A percentile compares a stretch with the other conserved stretches of the same genome.
These are phyloP conservation scores for Didymella keratinophila DNA, from an alignment of 2,329 filamentous ascomycete genomes.

Conservation along the genomic window DNA sequence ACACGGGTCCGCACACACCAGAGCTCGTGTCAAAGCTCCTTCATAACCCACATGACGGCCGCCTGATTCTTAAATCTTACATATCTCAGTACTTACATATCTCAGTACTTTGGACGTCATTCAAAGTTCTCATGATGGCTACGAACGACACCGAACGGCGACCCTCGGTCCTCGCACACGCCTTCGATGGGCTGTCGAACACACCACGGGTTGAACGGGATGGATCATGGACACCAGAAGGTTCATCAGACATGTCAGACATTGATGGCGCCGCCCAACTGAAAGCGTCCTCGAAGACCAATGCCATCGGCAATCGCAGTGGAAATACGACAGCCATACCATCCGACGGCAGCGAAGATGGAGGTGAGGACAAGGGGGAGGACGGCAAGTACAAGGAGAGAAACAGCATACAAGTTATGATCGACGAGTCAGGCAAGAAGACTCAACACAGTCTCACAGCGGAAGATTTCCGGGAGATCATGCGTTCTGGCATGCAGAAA, in stretches of 20 bases:
- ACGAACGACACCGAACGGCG: constrained; percentile 13
- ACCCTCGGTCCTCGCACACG: constrained; percentile 37
- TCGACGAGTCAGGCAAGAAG: constrained; percentile 57
- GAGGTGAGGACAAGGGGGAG: constrained; percentile 10
- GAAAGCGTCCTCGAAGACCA: constrained; percentile 47
- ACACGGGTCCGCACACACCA: constrained; percentile 21
- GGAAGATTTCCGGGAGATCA: constrained; percentile 59
- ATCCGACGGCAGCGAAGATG: constrained; percentile 35
- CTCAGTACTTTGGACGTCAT: neutral
- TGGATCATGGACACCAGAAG: constrained; percentile 41
- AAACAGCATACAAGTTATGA: constrained; percentile 56
- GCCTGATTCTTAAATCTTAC: constrained; percentile 1
- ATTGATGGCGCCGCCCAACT: constrained; percentile 54
- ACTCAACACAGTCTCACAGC: constrained; percentile 59
- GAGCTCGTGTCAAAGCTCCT: constrained; percentile 24
- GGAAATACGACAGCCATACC: constrained; percentile 36
- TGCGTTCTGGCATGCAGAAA: constrained; percentile 54
- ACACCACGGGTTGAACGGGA: constrained; percentile 27
- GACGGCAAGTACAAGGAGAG: constrained; percentile 30
- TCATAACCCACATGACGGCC: constrained; percentile 18
- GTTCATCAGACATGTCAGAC: constrained; percentile 39
- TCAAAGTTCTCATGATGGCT: constrained; percentile 14
- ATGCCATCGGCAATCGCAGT: constrained; percentile 46
- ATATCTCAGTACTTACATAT: constrained; percentile 5
- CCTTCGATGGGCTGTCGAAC: constrained; percentile 39